These are phyloP conservation scores for Gnomoniopsis sp. DNA, from an alignment of 2,329 filamentous ascomycete species.

Conservation along the genomic window DNA sequence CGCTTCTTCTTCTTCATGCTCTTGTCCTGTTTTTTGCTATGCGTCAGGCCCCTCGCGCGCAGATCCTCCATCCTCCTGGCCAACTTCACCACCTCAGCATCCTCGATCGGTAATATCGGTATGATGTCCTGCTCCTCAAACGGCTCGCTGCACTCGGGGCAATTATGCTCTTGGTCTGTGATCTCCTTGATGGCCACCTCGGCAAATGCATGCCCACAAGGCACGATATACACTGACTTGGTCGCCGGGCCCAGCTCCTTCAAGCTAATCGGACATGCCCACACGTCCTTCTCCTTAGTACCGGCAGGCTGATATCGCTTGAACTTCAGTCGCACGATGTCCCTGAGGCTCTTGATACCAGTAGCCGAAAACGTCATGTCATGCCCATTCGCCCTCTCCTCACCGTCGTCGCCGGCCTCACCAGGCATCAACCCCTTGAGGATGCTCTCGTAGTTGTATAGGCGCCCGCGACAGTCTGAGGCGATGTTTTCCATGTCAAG, in stretches of 20 bases:
- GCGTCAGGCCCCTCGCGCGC: conserved; percentile 68
- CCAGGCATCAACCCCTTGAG: conserved; percentile 57
- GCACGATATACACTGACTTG: conserved; percentile 84
- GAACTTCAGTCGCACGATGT: conserved; percentile 85
- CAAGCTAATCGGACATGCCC: conserved; percentile 82
- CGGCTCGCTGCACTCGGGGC: conserved; percentile 69
- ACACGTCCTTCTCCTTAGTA: conserved; percentile 53
- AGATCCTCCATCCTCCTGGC: conserved; percentile 66
- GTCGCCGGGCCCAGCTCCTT: conserved; percentile 78
- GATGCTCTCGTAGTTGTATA: conserved; percentile 95
- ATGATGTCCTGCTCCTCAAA: conserved; percentile 77
- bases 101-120: conserved; percentile 70
- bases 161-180: conserved; percentile 47
- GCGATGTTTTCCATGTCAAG: conserved; percentile 71
- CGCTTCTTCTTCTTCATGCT: conserved; percentile 71
- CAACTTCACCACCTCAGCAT: conserved; percentile 68
- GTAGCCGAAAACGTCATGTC: conserved; percentile 41
- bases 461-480: conserved; percentile 72
- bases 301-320: conserved; percentile 36
- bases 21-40: conserved; percentile 83
- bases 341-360: conserved; percentile 75
- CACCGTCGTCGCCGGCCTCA: conserved; percentile 59
- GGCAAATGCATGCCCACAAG: conserved; percentile 92
- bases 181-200: conserved; percentile 82
- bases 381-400: conserved; percentile 43